These are phyloP conservation scores for Lodderomyces jiufengensis DNA, from an alignment of 1,139 yeast genomes.

Conservation along the genomic window DNA sequence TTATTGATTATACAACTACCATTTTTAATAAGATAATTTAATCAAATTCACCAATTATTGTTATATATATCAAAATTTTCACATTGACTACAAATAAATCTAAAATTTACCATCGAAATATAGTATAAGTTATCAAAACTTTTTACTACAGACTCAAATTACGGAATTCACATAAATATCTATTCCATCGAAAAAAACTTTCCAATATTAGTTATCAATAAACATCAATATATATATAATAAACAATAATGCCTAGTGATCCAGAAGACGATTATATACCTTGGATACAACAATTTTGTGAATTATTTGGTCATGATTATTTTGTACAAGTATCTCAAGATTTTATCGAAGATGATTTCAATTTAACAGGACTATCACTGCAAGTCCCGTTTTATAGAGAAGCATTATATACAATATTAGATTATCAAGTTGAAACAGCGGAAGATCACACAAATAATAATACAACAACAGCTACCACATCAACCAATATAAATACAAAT, in stretches of 20 bases:
- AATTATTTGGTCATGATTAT: conserved; percentile 86
- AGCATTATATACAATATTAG: conserved; percentile 82
- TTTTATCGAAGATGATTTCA: conserved; percentile 94
- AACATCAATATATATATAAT: too few species aligned
- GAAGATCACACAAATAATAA: conserved; percentile 27
- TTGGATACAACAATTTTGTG: conserved; percentile 90
- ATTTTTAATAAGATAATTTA: too few species aligned
- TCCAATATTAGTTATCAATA: too few species aligned
- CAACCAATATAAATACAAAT: conserved; percentile 1
- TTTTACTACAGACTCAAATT: too few species aligned
- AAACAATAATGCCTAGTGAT: conserved; percentile 37
- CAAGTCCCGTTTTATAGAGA: conserved; percentile 90
- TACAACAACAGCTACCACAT: conserved; percentile 7
- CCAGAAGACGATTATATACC: conserved; percentile 65
- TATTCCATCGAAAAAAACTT: too few species aligned
- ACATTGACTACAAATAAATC: too few species aligned
- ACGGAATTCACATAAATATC: too few species aligned
- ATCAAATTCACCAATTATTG: too few species aligned
- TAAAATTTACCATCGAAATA: too few species aligned
- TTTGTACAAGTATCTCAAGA: conserved; percentile 92
- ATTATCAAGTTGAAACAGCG: conserved; percentile 77
- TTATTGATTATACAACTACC: too few species aligned
- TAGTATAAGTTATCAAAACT: too few species aligned
- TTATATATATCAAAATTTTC: too few species aligned
- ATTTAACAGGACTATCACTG: conserved; percentile 81